Percentiles rank a stretch among this genome's conserved stretches.
These are phyloP conservation scores for Digitaria exilis DNA, from an alignment of 202 grass and related monocot genomes.

Conservation along the genomic window DNA sequence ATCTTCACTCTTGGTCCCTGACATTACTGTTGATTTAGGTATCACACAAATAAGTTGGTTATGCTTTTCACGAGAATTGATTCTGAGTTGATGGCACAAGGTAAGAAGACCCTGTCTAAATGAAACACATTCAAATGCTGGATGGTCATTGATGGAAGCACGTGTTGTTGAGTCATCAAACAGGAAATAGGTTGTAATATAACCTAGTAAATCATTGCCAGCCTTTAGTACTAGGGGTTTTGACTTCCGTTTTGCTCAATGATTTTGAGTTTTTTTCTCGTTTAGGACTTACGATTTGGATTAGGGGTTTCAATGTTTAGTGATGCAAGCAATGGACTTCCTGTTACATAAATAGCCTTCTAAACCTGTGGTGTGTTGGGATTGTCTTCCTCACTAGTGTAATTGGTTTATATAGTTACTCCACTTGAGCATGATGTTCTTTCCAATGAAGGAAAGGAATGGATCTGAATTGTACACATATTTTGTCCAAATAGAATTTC, in stretches of 20 bases:
- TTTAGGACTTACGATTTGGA: neutral
- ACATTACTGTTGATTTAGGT: neutral
- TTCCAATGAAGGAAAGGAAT: neutral
- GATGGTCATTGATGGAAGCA: too few species aligned
- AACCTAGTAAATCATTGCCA: too few species aligned
- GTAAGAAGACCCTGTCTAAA: too few species aligned
- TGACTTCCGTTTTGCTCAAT: neutral
- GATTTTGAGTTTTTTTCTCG: neutral
- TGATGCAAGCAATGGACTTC: neutral
- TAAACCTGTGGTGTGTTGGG: neutral
- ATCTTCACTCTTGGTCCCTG: neutral
- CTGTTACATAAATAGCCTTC: neutral
- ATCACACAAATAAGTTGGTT: too few species aligned
- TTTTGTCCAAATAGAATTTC: neutral
- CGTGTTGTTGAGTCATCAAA: too few species aligned
- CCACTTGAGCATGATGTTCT: neutral
- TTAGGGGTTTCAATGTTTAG: neutral
- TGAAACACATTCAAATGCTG: too few species aligned
- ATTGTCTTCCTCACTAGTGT: neutral
- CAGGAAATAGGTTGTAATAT: too few species aligned
- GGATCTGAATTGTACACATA: neutral
- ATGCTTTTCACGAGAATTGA: too few species aligned
- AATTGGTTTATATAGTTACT: neutral
- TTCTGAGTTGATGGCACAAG: too few species aligned
- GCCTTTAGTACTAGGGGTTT: neutral